These are phyloP conservation scores for Alternaria arborescens DNA, from an alignment of 2,329 filamentous ascomycete genomes.

Conservation along the genomic window DNA sequence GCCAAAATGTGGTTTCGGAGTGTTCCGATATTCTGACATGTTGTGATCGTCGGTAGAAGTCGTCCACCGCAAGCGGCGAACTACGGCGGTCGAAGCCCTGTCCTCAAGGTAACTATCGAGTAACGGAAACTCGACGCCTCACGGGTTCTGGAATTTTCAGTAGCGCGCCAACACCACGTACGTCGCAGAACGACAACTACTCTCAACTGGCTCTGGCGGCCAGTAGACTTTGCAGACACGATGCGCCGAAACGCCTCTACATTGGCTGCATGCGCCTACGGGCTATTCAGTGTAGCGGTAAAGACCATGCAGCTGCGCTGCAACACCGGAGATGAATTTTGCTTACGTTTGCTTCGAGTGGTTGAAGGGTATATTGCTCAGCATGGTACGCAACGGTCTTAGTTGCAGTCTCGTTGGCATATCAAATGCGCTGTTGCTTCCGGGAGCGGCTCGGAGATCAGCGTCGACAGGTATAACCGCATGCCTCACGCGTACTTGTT, in stretches of 20 bases:
- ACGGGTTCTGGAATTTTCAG: constrained; percentile 11
- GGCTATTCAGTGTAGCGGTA: constrained; percentile 16
- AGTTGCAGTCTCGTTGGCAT: constrained; percentile 11
- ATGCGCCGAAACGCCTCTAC: constrained; percentile 10
- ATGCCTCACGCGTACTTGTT: constrained; percentile 1
- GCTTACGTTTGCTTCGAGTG: constrained; percentile 23
- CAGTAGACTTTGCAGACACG: constrained; percentile 15
- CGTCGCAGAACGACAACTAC: constrained; percentile 9
- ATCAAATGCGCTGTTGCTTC: constrained; percentile 1
- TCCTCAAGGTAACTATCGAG: constrained; percentile 42
- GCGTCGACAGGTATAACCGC: neutral
- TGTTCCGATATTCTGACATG: constrained; percentile 2
- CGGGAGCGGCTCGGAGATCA: constrained; percentile 4
- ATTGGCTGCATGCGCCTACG: constrained; percentile 15
- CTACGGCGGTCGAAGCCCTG: constrained; percentile 23
- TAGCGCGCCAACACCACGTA: constrained; percentile 25
- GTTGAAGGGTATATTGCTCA: constrained; percentile 4
- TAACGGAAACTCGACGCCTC: constrained; percentile 39
- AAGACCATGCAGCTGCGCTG: constrained; percentile 16
- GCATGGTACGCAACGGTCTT: constrained; percentile 11
- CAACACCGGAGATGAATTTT: constrained; percentile 19
- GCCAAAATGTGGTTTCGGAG: neutral
- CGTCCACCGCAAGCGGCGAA: constrained; percentile 22
- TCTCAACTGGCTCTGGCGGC: constrained; percentile 9
- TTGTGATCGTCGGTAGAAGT: constrained; percentile 2